Evolutionary conservation across 2,329 filamentous ascomycete genomes (phyloP).

Genomic region (Aspergillus novofumigatus): DNA sequence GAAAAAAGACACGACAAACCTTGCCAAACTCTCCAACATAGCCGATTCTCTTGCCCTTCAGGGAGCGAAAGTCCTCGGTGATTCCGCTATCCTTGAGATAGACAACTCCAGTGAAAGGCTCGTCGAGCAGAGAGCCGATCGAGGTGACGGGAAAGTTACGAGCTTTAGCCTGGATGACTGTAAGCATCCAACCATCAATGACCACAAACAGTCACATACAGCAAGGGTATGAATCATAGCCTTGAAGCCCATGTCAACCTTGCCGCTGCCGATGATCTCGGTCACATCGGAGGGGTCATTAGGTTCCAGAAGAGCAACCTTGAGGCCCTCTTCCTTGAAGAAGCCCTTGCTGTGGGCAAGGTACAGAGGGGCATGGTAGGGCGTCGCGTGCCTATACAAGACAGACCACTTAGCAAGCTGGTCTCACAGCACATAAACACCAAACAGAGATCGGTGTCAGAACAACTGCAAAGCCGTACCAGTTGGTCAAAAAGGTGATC

Average conservation of each 20-base stretch:
- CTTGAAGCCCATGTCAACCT: slow-evolving; percentile 76
- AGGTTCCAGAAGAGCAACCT: slow-evolving; percentile 72
- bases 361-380: slow-evolving; percentile 75
- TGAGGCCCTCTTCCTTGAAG: slow-evolving; percentile 70
- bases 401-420: slow-evolving; percentile 25
- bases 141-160: slow-evolving; percentile 69
- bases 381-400: slow-evolving; percentile 66
- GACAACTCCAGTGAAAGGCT: slow-evolving; percentile 74
- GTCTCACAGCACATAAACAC: slow-evolving; percentile 1
- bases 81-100: slow-evolving; percentile 73
- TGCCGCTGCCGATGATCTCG: slow-evolving; percentile 72
- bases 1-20: slow-evolving; percentile 23
- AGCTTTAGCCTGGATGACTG: slow-evolving; percentile 60
- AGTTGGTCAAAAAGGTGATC: slow-evolving; percentile 82
- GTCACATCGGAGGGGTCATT: slow-evolving; percentile 79
- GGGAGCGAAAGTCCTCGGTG: slow-evolving; percentile 67
- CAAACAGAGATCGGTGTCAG: slow-evolving; percentile 1
- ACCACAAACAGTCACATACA: slow-evolving; percentile 37
- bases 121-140: slow-evolving; percentile 70
- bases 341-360: slow-evolving; percentile 71
- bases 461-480: slow-evolving; percentile 49
- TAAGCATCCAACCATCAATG: slow-evolving; percentile 3
- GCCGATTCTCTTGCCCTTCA: slow-evolving; percentile 73
- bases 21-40: slow-evolving; percentile 79
- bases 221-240: slow-evolving; percentile 80